A percentile compares a stretch with the other conserved stretches of the same genome.
phyloP scores from a whole-genome alignment of 1,284 basidiomycete species.

The Malassezia dermatis region DNA sequence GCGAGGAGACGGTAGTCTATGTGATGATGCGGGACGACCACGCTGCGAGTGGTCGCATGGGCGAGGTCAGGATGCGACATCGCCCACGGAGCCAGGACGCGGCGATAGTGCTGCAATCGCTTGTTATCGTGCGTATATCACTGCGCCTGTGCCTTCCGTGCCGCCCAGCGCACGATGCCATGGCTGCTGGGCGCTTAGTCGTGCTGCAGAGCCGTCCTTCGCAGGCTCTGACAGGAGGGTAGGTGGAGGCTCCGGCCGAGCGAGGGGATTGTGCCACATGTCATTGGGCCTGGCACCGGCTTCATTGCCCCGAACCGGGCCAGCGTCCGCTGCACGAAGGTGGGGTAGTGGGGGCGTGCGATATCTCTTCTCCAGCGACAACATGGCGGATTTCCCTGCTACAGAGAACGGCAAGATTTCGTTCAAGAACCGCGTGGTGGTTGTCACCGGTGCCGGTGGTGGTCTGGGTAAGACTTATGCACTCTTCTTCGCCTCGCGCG shows the following conservation, averaged over 20 bases:
- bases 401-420: conserved; percentile 43
- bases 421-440: conserved; percentile 83
- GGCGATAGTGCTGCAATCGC: too few species aligned
- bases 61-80: too few species aligned
- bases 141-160: too few species aligned
- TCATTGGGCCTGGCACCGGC: conserved; percentile 1
- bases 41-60: too few species aligned
- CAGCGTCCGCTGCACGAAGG: not conserved
- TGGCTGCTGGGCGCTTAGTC: not conserved
- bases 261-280: not conserved
- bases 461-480: conserved; percentile 85
- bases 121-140: too few species aligned
- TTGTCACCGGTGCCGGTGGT: conserved; percentile 90
- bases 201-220: not conserved
- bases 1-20: too few species aligned
- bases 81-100: too few species aligned
- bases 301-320: not conserved
- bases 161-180: too few species aligned
- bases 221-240: not conserved
- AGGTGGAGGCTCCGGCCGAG: not conserved
- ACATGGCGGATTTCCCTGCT: conserved; percentile 41
- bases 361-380: conserved; percentile 1
- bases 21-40: too few species aligned
- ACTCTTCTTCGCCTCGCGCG: conserved; percentile 74
- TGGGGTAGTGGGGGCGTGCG: conserved; percentile 1